Evolutionary conservation across 257 asterid genomes (phyloP), one percentile per base, ranked within the genome.

Genomic region (Rauvolfia tetraphylla): DNA sequence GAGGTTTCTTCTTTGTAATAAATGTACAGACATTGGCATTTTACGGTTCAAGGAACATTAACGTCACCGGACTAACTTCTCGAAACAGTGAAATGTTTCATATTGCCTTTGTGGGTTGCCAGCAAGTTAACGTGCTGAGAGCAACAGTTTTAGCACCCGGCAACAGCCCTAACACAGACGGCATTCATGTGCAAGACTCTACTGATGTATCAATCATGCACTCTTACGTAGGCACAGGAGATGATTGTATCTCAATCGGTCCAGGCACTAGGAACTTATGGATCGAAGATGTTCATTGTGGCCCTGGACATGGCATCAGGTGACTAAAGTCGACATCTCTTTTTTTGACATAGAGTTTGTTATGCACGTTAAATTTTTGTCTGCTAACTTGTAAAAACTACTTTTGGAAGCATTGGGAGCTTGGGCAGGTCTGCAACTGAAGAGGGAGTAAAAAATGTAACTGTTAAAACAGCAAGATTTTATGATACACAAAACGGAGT

Each of bases 61-160:
- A 68, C 11, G 14, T 68, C 5, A 39, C 33, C 0, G 73, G 57
- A 22, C 23, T 87, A 33, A 85, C 87, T 22, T 59, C 82, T 3
- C 73, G 83, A 38, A 85, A 87, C 78, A 87, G 90, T 80, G 83
- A 87, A 77, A 76, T 74, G 4, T 87, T 74, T 73, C 90, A 87
- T 61, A 56, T 48, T 0, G 84, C 79, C 75, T 78, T 85, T 49
- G 76, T 81, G 49, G 68, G 80, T 0, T 79, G 89, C 84, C 17
- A 59, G 53, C 81, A 87, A 38, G 83, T 87, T 22, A 83, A 85
- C 2, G 80, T 87, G 75, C 65, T 39, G 25, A 71, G 79, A 0
- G 57, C 73, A 51, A 79, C 68, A 2, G 18, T 87, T 0, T 72
- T 81, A 0, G 89, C 91, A 23, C 89, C 88, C 0, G 84, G 46